Percentiles rank a stretch among this genome's conserved stretches.
Conservation (phyloP, 202 grass and related monocot genomes). For the Brachypodium distachyon region DNA sequence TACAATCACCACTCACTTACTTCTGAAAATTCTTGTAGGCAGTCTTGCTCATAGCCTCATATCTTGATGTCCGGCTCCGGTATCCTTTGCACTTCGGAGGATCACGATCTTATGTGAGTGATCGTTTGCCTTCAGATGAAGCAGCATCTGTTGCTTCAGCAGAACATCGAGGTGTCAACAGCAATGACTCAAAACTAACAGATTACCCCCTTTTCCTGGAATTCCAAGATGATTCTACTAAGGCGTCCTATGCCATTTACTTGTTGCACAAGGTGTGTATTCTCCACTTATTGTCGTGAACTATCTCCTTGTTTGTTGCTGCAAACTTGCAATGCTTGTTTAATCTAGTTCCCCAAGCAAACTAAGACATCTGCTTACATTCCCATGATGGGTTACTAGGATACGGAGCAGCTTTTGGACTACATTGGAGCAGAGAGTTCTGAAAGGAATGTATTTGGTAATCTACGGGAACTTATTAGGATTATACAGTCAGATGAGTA, state of each 20-base stretch:
- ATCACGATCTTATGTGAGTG: constrained; percentile 70
- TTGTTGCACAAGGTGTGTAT: constrained; percentile 82
- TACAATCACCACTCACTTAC: constrained; percentile 4
- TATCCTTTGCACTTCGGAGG: constrained; percentile 76
- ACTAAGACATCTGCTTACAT: not conserved
- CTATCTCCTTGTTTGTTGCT: not conserved
- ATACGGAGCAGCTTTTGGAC: constrained; percentile 92
- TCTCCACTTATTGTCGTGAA: not conserved
- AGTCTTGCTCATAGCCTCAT: constrained; percentile 69
- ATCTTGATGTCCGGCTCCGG: constrained; percentile 74
- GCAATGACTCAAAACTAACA: constrained; percentile 29
- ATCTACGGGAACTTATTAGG: constrained; percentile 74
- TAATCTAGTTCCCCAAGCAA: not conserved
- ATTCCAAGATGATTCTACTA: constrained; percentile 56
- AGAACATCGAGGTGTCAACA: not conserved
- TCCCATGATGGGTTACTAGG: constrained; percentile 22
- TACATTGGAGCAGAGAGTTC: constrained; percentile 65
- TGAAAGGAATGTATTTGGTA: constrained; percentile 65
- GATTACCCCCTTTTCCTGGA: constrained; percentile 87
- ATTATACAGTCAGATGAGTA: constrained; percentile 70
- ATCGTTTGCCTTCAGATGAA: constrained; percentile 67
- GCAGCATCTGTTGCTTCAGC: constrained; percentile 20
- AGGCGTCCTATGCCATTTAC: constrained; percentile 76
- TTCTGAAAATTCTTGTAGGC: constrained; percentile 45
- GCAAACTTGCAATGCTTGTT: constrained; percentile 11